A percentile compares a stretch with the other conserved stretches of the same genome.
These are phyloP conservation scores for Flaveria linearis DNA, from an alignment of 129 eudicot species.

Conservation along the genomic window DNA sequence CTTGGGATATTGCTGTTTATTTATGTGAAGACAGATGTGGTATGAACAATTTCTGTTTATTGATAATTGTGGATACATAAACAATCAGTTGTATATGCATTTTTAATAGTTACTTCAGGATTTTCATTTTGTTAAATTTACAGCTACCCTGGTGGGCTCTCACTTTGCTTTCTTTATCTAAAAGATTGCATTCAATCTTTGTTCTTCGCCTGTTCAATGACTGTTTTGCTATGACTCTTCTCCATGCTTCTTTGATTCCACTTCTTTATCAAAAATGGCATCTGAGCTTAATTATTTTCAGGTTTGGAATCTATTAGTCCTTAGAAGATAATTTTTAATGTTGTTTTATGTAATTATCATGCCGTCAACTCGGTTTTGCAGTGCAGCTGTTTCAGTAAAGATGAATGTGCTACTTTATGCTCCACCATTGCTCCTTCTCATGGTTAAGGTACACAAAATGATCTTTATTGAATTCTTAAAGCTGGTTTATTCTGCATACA, in stretches of 20 bases:
- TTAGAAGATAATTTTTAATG: background rate
- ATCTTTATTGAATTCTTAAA: background rate
- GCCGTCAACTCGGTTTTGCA: slow-evolving; percentile 39
- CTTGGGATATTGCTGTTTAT: slow-evolving; percentile 72
- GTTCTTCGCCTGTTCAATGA: slow-evolving; percentile 92
- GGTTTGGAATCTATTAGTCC: slow-evolving; percentile 39
- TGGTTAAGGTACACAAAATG: slow-evolving; percentile 67
- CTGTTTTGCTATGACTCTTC: slow-evolving; percentile 88
- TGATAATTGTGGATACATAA: slow-evolving; percentile 8
- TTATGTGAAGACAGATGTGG: slow-evolving; percentile 92
- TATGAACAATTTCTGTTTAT: slow-evolving; percentile 37
- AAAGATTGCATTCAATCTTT: slow-evolving; percentile 85
- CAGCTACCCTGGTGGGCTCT: slow-evolving; percentile 99
- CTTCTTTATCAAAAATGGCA: slow-evolving; percentile 85
- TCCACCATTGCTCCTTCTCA: slow-evolving; percentile 77
- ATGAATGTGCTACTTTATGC: slow-evolving; percentile 98
- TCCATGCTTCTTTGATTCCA: slow-evolving; percentile 72
- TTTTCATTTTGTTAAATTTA: slow-evolving; percentile 17
- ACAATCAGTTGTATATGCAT: slow-evolving; percentile 3
- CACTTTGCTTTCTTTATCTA: slow-evolving; percentile 74
- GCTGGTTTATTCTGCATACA: slow-evolving; percentile 3
- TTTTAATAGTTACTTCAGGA: background rate
- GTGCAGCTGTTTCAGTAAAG: slow-evolving; percentile 92
- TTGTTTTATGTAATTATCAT: background rate
- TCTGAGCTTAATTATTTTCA: slow-evolving; percentile 80